Evolutionary conservation across 179 eudicot genomes (phyloP).

Genomic region (Silene coronaria): DNA sequence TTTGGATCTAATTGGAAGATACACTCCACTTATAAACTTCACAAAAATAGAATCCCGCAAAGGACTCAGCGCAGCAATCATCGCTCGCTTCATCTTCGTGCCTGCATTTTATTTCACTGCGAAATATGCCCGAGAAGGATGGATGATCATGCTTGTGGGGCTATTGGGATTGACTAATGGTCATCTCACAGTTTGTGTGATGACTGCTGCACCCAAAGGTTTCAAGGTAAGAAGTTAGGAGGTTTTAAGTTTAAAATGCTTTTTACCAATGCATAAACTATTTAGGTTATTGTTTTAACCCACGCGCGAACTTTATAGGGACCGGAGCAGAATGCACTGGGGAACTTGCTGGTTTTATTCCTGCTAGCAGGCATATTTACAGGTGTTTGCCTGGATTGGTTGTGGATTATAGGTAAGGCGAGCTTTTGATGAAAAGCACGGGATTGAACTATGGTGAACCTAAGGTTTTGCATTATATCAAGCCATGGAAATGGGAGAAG

Average conservation of each 20-base stretch:
- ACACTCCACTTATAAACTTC: constrained; percentile 46
- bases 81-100: constrained; percentile 55
- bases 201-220: constrained; percentile 62
- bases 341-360: constrained; percentile 61
- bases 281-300: not conserved
- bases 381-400: constrained; percentile 77
- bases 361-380: constrained; percentile 65
- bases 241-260: not conserved
- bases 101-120: constrained; percentile 83
- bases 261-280: not conserved
- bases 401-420: constrained; percentile 70
- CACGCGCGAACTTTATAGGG: constrained; percentile 37
- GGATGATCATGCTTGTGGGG: constrained; percentile 63
- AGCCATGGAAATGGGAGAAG: not conserved
- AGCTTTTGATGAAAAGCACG: constrained; percentile 18
- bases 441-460: not conserved
- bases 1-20: constrained; percentile 59
- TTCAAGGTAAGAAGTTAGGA: constrained; percentile 44
- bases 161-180: constrained; percentile 66
- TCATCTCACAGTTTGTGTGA: constrained; percentile 70
- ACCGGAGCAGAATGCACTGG: constrained; percentile 87
- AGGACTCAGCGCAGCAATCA: constrained; percentile 37
- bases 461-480: not conserved
- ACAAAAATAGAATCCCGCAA: constrained; percentile 48
- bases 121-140: constrained; percentile 67